Evolutionary conservation across 2,329 filamentous ascomycete species (phyloP), one percentile per base, ranked within the genome.

Genomic region (Coccinonectria pachysandricola): DNA sequence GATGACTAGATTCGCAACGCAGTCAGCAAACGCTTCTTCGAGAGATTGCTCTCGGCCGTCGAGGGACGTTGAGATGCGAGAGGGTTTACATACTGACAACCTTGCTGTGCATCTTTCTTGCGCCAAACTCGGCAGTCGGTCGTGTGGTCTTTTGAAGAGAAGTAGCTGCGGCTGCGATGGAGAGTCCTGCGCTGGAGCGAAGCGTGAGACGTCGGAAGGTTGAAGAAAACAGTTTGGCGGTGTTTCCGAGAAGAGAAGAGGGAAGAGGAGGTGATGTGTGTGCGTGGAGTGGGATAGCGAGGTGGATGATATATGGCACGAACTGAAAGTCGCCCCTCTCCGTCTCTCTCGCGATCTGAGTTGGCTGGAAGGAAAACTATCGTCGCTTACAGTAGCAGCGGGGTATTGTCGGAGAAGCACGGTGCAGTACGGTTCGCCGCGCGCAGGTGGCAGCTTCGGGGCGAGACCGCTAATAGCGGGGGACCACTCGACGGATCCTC

Each of bases 161-260:
- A 36, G 67, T 54, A 27, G 82, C 65, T 20, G 76, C 69, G 37
- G 79, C 68, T 24, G 81, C 81, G 52, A 84, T 69, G 38, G 83
- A 73, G 40, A 87, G 71, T 44, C 85, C 71, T 47, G 79, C 65
- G 56, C 79, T 73, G 46, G 82, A 80, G 60, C 80, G 75, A 50
- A 92, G 67, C 52, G 80, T 74, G n/a, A n/a, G n/a, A 54, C 83
- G 75, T 62, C 74, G 73, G 46, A 88, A 75, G 41, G 72, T 66
- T 57, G 79, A 85, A 66, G 84, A 84, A 71, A 93, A 94, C 88
- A 94, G 72, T 67, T 87, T 94, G 83, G 63, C 79, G 75, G 48
- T 44, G 41, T 42, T 46, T 24, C 11, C 21, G 23, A 19, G 26
- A 24, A 13, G 15, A 25, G n/a, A 9, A 15, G 20, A 10, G 19